Evolutionary conservation across 2,329 filamentous ascomycete species (phyloP), one percentile per base, ranked within the genome.

Genomic region (Penicillium sp.): DNA sequence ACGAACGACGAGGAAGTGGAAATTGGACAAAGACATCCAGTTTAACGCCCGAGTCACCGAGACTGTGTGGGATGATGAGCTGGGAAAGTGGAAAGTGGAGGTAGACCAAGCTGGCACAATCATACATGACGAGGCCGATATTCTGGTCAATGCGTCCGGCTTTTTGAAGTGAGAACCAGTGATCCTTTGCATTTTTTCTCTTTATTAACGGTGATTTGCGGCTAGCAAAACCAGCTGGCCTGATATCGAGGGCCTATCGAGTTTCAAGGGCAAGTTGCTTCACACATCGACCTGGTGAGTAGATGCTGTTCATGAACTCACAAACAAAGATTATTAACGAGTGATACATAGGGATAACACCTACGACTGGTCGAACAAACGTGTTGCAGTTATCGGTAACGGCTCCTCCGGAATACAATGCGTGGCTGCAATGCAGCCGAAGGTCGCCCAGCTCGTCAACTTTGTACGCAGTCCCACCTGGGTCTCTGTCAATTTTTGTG

Each of bases 51-150:
- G 66, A 6, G 75, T 79, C 1, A 62, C 68, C 3, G 67, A 67
- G 25, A 72, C 75, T 0, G 52, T 61, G 3, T 79, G 77, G 77
- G 60, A 75, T 21, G 72, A 77, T 23, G 59, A 61, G 0, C 41
- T 58, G 23, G 69, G 68, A 0, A 64, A 68, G 47, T 77, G 74
- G 74, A 65, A 64, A 31, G 55, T 77, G 1, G 60, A 61, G 32
- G 56, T 77, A 25, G 49, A 69, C 16, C 59, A 68, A 25, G 53
- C 61, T 7, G 68, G 65, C 3, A 52, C 59, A 5, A 56, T 64
- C 3, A 67, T 64, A 15, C 58, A 63, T 6, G 72, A 70, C 52
- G 63, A 60, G 21, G 67, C 65, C 41, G 68, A 75, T 65, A 72
- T 69, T 50, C 53, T 79, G 13, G 71, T 78, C n/a, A 66, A 66